Evolutionary conservation across 805 yeast genomes (phyloP), one percentile per base, ranked within the genome.

Genomic region (Pichia scutulata): DNA sequence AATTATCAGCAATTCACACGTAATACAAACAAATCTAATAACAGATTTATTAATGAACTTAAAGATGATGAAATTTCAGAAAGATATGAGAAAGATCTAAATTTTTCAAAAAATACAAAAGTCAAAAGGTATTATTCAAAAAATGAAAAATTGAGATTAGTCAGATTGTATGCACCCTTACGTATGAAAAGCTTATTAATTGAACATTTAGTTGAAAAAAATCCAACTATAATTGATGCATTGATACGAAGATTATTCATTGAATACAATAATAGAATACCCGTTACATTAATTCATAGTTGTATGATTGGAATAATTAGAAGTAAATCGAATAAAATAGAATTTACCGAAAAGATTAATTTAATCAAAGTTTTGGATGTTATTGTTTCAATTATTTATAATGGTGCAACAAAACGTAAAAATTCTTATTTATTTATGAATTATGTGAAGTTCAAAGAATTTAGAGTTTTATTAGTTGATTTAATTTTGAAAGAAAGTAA

Each of bases 241-340:
- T 30, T 62, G 24, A 44, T 60, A 0, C 21, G 49, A 3, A 52
- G 56, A 41, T 50, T 55, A 23, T 57, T 54, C 50, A 25, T 19
- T 4, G 63, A 62, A 44, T 65, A 61, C 47, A 44, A 52, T 3
- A 49, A 52, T 12, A 57, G 57, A 24, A 51, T 63, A 14, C 69
- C 69, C 23, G 24, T 57, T 4, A 26, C 47, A 2, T 44, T 64
- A 30, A 46, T 63, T 3, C 66, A 64, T 40, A 59, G 62, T n/a
- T 47, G 55, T 12, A 55, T 61, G 57, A 47, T 63, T 22, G 64
- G 64, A 14, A 24, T 61, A 3, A 48, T 63, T 19, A 39, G 52
- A 7, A 8, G 22, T 9, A 16, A 44, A 25, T 23, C 12, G 13
- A 16, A 9, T 24, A 18, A 37, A 39, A 21, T 46, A 9, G 26